phyloP scores from a whole-genome alignment of 345 rosid species.

The sweet orange (Citrus sinensis) region DVS_A1.0 CM039163.1:51018001-51018500 shows the following conservation, averaged over 20 bases:
- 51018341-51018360: constrained; percentile 44
- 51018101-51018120: constrained; percentile 51
- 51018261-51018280: not conserved
- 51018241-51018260: constrained; percentile 61
- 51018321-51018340: constrained; percentile 4
- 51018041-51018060: constrained; percentile 49
- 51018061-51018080: constrained; percentile 93
- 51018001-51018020: not conserved
- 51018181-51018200: constrained; percentile 93
- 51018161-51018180: constrained; percentile 83
- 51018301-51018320: not conserved
- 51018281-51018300: constrained; percentile 1
- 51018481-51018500: constrained; percentile 77
- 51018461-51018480: constrained; percentile 78
- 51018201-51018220: constrained; percentile 69
- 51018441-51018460: constrained; percentile 67
- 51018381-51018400: constrained; percentile 88
- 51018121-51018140: constrained; percentile 85
- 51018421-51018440: constrained; percentile 74
- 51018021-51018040: not conserved
- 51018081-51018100: constrained; percentile 78
- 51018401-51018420: constrained; percentile 85
- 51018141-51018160: constrained; percentile 78
- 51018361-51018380: constrained; percentile 88
- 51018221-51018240: constrained; percentile 74